Evolutionary conservation across 352 stramenopile species (phyloP).

Genomic region (Saprolegnia parasitica): DNA sequence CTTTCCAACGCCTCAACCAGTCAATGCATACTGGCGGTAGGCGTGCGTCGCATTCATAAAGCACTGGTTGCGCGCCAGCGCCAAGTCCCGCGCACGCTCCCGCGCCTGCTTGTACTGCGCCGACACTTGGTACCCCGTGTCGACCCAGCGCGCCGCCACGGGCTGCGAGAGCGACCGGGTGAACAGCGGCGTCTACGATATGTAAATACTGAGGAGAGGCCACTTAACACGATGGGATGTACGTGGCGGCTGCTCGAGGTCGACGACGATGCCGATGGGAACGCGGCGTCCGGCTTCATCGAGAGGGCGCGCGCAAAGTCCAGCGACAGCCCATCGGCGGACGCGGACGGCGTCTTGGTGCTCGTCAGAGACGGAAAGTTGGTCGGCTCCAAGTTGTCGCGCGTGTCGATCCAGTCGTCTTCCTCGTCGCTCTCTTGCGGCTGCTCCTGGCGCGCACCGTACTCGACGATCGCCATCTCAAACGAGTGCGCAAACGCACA

Average conservation of each 20-base stretch:
- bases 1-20: not conserved
- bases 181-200: slow-evolving; percentile 38
- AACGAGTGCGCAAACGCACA: slow-evolving; percentile 84
- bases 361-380: slow-evolving; percentile 66
- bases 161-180: slow-evolving; percentile 44
- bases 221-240: not conserved
- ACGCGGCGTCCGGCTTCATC: slow-evolving; percentile 37
- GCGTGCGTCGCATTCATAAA: slow-evolving; percentile 83
- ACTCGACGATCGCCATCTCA: slow-evolving; percentile 36
- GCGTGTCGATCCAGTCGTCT: slow-evolving; percentile 37
- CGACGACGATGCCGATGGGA: slow-evolving; percentile 23
- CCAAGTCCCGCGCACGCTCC: slow-evolving; percentile 72
- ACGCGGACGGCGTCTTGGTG: slow-evolving; percentile 30
- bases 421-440: slow-evolving; percentile 54
- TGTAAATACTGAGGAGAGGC: too few species aligned
- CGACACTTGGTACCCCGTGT: slow-evolving; percentile 50
- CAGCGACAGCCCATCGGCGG: slow-evolving; percentile 44
- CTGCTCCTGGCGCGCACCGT: slow-evolving; percentile 26
- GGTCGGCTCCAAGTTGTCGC: slow-evolving; percentile 68
- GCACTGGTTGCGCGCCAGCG: slow-evolving; percentile 78
- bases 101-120: slow-evolving; percentile 72
- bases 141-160: slow-evolving; percentile 52
- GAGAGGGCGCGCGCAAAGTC: slow-evolving; percentile 78
- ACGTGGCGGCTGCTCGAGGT: not conserved
- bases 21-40: slow-evolving; percentile 54